Evolutionary conservation across 1,139 yeast genomes (phyloP), one percentile per base, ranked within the genome.

Genomic region (Lodderomyces theae): DNA sequence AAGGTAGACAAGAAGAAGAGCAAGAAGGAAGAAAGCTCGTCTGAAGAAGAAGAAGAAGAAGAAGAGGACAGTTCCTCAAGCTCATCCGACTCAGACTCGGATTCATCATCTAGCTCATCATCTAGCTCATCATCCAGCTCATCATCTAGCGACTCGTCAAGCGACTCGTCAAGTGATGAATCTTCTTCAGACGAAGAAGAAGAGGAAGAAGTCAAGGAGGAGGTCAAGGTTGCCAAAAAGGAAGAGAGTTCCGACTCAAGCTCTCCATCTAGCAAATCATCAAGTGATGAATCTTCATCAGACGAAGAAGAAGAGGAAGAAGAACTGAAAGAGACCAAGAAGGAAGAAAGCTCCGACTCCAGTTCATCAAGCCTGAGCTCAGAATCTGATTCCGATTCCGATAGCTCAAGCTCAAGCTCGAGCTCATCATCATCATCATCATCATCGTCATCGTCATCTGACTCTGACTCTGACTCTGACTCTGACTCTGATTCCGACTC

Each of bases 401-500:
- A 37, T 62, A 36, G 59, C 52, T 39, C 25, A 11, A 21, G 25
- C 25, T 35, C 38, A 25, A 15, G 23, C 23, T 21, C 23, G 9
- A 7, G 8, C 9, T 24, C 26, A 24, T 24, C 26, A 9, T 24
- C 26, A 24, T 24, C 26, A 24, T 24, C 26, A 24, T 21, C 23
- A n/a, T 35, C 38, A 28, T 31, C 34, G 25, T 28, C 24, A 16
- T 39, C 42, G 11, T 28, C 29, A 10, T 29, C 41, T 24, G 58
- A 56, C 25, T 44, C 56, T 31, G 53, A 52, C 18, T 47, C 53
- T 34, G 50, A 52, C 19, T 46, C 53, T 19, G 51, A 46, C 23
- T 57, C 65, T 28, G 65, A 57, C 18, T 47, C 60, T 30, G 60
- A 54, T 36, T 50, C 51, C 23, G 58, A 53, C 47, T 56, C 67